phyloP scores from a whole-genome alignment of 495 filamentous ascomycete species.

The Apodospora peruviana region DNA sequence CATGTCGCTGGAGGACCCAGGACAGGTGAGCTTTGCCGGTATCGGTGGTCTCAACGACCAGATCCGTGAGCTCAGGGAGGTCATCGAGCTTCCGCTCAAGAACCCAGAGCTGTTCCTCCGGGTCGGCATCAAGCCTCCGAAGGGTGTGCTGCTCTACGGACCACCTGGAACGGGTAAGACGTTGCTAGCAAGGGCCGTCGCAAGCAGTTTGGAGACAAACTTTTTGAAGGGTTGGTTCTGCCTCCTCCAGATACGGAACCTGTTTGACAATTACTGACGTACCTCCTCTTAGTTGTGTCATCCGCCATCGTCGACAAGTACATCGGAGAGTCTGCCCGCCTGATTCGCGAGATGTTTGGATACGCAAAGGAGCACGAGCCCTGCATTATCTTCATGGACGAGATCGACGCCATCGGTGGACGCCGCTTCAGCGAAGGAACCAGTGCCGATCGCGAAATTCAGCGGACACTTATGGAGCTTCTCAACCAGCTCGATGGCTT shows the following conservation, averaged over 20 bases:
- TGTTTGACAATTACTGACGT: not conserved
- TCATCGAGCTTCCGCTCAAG: conserved; percentile 97
- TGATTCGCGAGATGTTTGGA: conserved; percentile 99
- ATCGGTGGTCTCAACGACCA: conserved; percentile 99
- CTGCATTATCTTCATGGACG: conserved; percentile 99
- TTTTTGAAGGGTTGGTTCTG: conserved; percentile 79
- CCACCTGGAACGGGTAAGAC: conserved; percentile 98
- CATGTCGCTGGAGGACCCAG: conserved; percentile 98
- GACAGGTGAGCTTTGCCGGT: conserved; percentile 96
- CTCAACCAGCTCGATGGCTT: conserved; percentile 99
- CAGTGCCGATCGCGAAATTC: conserved; percentile 96
- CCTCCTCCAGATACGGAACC: not conserved
- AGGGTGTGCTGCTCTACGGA: conserved; percentile 96
- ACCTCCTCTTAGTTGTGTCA: conserved; percentile 67
- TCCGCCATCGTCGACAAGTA: conserved; percentile 99
- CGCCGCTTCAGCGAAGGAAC: conserved; percentile 98
- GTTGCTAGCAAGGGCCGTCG: conserved; percentile 87
- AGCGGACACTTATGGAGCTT: conserved; percentile 97
- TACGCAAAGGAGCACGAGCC: conserved; percentile 99
- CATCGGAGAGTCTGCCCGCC: conserved; percentile 93
- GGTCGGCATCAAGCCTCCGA: conserved; percentile 98
- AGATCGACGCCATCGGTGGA: conserved; percentile 98
- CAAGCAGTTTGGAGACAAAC: conserved; percentile 95
- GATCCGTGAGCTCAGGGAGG: conserved; percentile 94
- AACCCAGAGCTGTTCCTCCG: conserved; percentile 96